Conservation (phyloP, 805 yeast genomes). For the Starmerella bombicola region DNA sequence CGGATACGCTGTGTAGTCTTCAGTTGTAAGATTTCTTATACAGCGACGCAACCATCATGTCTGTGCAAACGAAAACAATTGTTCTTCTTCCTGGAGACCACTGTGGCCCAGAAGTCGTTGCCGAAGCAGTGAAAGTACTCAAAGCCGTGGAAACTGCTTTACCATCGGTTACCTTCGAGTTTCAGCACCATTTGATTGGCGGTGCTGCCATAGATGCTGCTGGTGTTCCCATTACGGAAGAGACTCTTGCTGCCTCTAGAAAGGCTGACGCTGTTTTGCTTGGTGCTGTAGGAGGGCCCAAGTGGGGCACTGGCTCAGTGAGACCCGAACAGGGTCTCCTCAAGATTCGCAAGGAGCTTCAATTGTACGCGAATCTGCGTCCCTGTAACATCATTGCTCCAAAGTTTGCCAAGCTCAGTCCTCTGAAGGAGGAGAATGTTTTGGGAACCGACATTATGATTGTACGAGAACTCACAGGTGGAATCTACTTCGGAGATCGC, state of each 20-base stretch:
- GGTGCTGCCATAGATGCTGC: constrained; percentile 98
- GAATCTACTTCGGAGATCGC: constrained; percentile 94
- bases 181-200: constrained; percentile 78
- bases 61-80: constrained; percentile 43
- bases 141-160: constrained; percentile 56
- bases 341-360: constrained; percentile 86
- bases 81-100: constrained; percentile 95
- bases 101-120: constrained; percentile 81
- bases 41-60: too few relatives aligned
- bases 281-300: constrained; percentile 99
- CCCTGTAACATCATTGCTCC: constrained; percentile 92
- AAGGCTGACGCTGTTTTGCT: constrained; percentile 85
- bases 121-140: constrained; percentile 85
- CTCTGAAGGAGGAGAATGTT: constrained; percentile 73
- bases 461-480: constrained; percentile 95
- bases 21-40: too few relatives aligned
- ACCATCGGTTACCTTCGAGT: constrained; percentile 53
- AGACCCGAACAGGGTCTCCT: constrained; percentile 96
- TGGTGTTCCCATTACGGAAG: constrained; percentile 83
- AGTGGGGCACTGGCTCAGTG: constrained; percentile 95
- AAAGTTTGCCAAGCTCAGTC: constrained; percentile 70
- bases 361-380: constrained; percentile 88
- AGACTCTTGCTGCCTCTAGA: constrained; percentile 69
- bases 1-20: too few relatives aligned
- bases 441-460: constrained; percentile 85